These are phyloP conservation scores for Pyracantha coccinea DNA, from an alignment of 331 rosid species.

Conservation along the genomic window DNA sequence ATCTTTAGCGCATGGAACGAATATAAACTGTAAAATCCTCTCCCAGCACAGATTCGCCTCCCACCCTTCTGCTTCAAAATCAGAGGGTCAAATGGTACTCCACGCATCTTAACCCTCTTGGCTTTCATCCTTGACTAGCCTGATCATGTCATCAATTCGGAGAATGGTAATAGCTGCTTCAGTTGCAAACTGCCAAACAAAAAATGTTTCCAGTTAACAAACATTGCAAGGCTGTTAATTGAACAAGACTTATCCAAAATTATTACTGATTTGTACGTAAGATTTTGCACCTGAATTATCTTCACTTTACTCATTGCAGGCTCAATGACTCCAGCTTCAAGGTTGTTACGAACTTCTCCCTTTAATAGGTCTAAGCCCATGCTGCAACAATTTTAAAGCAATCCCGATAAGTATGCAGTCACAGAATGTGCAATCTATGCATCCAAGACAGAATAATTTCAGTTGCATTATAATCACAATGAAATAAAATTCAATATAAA, in stretches of 20 bases:
- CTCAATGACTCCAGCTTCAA: constrained; percentile 97
- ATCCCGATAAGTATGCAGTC: not conserved
- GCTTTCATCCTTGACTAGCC: constrained; percentile 81
- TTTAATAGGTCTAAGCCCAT: constrained; percentile 84
- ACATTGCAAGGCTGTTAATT: too few relatives aligned
- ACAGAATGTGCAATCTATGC: not conserved
- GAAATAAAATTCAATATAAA: not conserved
- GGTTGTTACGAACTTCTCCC: constrained; percentile 73
- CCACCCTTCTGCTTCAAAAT: too few relatives aligned
- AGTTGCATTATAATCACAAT: not conserved
- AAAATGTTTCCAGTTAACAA: too few relatives aligned
- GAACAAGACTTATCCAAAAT: too few relatives aligned
- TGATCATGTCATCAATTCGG: constrained; percentile 96
- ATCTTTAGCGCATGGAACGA: too few relatives aligned
- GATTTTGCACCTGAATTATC: constrained; percentile 66
- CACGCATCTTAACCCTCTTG: constrained; percentile 16
- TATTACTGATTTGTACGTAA: not conserved
- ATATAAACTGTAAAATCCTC: too few relatives aligned
- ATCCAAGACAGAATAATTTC: not conserved
- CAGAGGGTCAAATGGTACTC: too few relatives aligned
- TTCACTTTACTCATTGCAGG: constrained; percentile 99
- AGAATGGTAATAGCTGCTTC: constrained; percentile 98
- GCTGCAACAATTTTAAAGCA: constrained; percentile 31
- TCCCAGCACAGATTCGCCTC: too few relatives aligned
- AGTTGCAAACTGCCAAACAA: constrained; percentile 66